These are phyloP conservation scores for Microstegium vimineum DNA, from an alignment of 176 grass and related monocot species.

Conservation along the genomic window DNA sequence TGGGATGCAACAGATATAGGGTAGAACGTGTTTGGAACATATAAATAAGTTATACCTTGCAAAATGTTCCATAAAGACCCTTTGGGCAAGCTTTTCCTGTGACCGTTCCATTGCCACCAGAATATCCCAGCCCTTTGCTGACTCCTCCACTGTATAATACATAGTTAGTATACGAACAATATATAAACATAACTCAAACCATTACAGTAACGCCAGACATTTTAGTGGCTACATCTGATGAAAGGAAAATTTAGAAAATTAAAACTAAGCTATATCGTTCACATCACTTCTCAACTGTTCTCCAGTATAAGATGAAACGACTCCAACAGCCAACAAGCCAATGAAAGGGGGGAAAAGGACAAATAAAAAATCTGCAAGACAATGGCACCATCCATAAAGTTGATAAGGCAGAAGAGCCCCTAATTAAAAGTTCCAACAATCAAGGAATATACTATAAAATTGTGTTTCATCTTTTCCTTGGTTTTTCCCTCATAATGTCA, in stretches of 20 bases:
- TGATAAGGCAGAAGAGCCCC: background rate
- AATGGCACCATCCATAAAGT: background rate
- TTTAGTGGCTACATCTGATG: background rate
- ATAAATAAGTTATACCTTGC: slow-evolving; percentile 68
- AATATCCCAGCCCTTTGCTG: slow-evolving; percentile 61
- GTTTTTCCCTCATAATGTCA: background rate
- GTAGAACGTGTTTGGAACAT: background rate
- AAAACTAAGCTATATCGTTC: background rate
- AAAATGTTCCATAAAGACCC: slow-evolving; percentile 98
- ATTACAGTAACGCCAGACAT: background rate
- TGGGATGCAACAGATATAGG: background rate
- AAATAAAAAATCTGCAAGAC: background rate
- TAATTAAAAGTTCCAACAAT: background rate
- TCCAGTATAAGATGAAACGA: background rate
- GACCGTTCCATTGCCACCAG: slow-evolving; percentile 90
- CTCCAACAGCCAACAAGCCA: background rate
- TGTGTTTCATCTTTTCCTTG: background rate
- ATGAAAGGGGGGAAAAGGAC: background rate
- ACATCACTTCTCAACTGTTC: slow-evolving; percentile 4
- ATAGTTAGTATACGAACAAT: background rate
- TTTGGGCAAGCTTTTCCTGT: slow-evolving; percentile 90
- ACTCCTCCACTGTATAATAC: slow-evolving; percentile 67
- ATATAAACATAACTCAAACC: slow-evolving; percentile 1
- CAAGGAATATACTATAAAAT: background rate
- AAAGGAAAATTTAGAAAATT: slow-evolving; percentile 5